phyloP scores from a whole-genome alignment of 805 yeast genomes.

The Ogataea pini region DNA sequence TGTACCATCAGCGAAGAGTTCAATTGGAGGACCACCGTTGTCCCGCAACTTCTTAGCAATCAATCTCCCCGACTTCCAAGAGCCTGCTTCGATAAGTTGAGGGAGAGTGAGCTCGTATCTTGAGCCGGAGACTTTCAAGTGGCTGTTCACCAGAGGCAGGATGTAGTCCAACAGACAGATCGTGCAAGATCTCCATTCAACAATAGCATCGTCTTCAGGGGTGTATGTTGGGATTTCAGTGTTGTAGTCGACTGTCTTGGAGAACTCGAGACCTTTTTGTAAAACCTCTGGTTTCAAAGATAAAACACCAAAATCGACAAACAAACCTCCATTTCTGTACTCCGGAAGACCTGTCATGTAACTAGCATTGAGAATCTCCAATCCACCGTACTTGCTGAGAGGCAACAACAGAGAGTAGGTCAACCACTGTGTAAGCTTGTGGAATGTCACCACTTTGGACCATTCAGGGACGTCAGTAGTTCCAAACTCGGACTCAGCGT shows the following conservation, averaged over 20 bases:
- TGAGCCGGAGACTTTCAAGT: constrained; percentile 37
- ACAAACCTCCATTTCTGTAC: constrained; percentile 64
- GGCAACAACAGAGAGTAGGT: constrained; percentile 62
- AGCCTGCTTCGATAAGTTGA: constrained; percentile 67
- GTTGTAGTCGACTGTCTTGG: constrained; percentile 32
- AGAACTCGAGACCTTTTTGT: constrained; percentile 39
- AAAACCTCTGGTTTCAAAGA: constrained; percentile 44
- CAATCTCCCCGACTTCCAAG: constrained; percentile 66
- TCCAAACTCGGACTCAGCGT: constrained; percentile 22
- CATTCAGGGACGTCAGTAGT: constrained; percentile 34
- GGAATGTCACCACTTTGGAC: constrained; percentile 56
- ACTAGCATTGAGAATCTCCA: constrained; percentile 39
- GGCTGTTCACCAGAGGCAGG: constrained; percentile 51
- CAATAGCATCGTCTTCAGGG: constrained; percentile 60
- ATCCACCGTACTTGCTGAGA: constrained; percentile 45
- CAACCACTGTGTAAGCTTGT: constrained; percentile 67
- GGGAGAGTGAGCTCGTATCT: constrained; percentile 45
- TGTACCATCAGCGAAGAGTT: constrained; percentile 63
- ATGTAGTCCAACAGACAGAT: constrained; percentile 56
- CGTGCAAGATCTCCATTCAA: constrained; percentile 68
- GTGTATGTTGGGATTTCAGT: constrained; percentile 47
- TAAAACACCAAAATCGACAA: constrained; percentile 56
- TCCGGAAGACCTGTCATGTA: constrained; percentile 60
- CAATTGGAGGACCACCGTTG: constrained; percentile 62
- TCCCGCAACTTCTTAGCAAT: constrained; percentile 55